Conservation (phyloP, 345 rosid species). For the Citrus sinensis region DNA sequence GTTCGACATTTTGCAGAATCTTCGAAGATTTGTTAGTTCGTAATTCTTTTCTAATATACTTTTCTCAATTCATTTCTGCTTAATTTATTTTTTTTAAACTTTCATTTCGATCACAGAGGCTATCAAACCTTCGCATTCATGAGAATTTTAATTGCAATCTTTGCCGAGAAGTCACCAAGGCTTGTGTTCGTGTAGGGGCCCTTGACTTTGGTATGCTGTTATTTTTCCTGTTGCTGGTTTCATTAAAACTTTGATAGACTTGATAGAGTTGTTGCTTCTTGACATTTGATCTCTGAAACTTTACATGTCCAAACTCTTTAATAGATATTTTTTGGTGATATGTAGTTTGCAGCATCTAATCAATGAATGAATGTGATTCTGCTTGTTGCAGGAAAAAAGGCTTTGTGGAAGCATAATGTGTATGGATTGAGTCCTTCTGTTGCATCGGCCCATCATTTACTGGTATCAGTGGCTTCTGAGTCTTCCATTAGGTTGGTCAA, state of each 20-base stretch:
- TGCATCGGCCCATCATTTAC: constrained; percentile 73
- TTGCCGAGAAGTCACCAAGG: constrained; percentile 77
- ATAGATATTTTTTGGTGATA: background rate
- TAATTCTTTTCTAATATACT: background rate
- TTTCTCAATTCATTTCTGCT: background rate
- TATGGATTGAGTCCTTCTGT: constrained; percentile 70
- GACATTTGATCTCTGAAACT: constrained; percentile 7
- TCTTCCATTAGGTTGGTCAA: constrained; percentile 5
- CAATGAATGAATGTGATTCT: background rate
- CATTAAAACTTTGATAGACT: background rate
- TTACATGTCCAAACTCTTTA: background rate
- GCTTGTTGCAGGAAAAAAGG: constrained; percentile 59
- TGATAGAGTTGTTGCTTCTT: background rate
- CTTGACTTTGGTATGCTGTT: constrained; percentile 62
- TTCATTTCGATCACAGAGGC: constrained; percentile 51
- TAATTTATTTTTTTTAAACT: background rate
- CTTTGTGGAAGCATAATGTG: constrained; percentile 77
- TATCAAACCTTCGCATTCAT: constrained; percentile 79
- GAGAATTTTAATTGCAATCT: constrained; percentile 73
- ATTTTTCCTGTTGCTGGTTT: constrained; percentile 2
- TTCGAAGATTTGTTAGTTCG: constrained; percentile 73
- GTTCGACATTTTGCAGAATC: constrained; percentile 53
- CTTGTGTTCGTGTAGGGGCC: constrained; percentile 70
- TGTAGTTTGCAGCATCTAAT: background rate
- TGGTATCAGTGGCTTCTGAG: constrained; percentile 42